Conservation (phyloP, 192 early-diverging fungal species). For the Coemansia sp. region DNA sequence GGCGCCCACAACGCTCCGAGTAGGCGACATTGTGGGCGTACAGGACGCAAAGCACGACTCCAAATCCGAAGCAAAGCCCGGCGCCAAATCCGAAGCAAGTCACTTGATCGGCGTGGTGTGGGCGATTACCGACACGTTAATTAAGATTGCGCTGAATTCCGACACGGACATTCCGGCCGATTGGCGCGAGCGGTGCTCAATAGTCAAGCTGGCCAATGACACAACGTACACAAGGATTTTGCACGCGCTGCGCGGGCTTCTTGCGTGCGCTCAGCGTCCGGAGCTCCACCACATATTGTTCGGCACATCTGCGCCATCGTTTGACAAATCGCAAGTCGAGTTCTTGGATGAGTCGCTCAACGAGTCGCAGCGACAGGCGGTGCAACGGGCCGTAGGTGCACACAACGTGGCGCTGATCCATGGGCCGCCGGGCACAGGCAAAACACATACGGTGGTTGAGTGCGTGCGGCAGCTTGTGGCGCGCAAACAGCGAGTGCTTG, state of each 20-base stretch:
- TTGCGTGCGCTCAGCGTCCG: constrained; percentile 15
- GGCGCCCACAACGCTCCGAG: constrained; percentile 61
- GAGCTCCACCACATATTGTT: constrained; percentile 48
- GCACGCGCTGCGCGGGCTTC: constrained; percentile 32
- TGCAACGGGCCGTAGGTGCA: constrained; percentile 60
- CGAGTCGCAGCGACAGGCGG: constrained; percentile 68
- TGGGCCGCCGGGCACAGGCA: constrained; percentile 88
- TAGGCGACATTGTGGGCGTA: constrained; percentile 73
- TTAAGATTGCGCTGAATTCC: constrained; percentile 66
- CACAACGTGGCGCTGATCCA: constrained; percentile 75
- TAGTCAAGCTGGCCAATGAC: constrained; percentile 59
- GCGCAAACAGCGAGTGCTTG: constrained; percentile 65
- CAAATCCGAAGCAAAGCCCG: background rate
- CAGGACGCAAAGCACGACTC: background rate
- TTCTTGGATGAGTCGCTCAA: constrained; percentile 65
- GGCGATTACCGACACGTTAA: constrained; percentile 56
- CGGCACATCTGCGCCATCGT: constrained; percentile 33
- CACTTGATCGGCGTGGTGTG: constrained; percentile 58
- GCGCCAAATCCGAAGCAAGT: background rate
- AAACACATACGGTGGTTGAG: constrained; percentile 87
- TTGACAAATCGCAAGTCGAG: constrained; percentile 41
- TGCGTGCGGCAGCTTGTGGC: constrained; percentile 72
- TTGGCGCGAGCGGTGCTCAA: constrained; percentile 61
- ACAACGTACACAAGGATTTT: constrained; percentile 47
- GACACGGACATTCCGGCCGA: constrained; percentile 54